Evolutionary conservation across 306 rosid genomes (phyloP).

Genomic region (Citrullus colocynthis): DNA sequence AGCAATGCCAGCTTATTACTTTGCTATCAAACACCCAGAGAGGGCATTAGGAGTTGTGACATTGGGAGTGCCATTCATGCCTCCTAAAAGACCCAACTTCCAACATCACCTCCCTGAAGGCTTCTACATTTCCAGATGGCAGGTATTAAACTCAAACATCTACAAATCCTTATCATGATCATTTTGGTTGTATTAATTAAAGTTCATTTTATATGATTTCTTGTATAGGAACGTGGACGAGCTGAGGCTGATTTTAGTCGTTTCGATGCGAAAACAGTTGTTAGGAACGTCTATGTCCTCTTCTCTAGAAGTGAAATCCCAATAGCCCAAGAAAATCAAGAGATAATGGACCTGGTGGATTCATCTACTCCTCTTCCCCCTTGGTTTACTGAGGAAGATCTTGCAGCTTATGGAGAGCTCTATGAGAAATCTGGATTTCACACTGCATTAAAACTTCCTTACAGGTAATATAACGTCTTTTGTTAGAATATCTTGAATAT

Average conservation of each 20-base stretch:
- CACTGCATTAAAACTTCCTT: constrained; percentile 61
- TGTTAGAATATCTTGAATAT: too few species aligned
- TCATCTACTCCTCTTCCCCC: constrained; percentile 57
- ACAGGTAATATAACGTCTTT: constrained; percentile 30
- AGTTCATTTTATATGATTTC: background rate
- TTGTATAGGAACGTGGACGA: constrained; percentile 51
- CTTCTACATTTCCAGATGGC: constrained; percentile 66
- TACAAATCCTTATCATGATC: too few species aligned
- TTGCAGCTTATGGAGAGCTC: constrained; percentile 40
- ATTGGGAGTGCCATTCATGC: constrained; percentile 47
- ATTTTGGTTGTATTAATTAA: background rate
- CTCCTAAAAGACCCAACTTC: constrained; percentile 20
- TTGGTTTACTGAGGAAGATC: constrained; percentile 77
- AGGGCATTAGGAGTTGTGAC: constrained; percentile 66
- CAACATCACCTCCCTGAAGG: constrained; percentile 46
- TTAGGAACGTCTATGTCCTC: constrained; percentile 58
- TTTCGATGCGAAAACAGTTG: constrained; percentile 47
- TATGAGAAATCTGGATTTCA: constrained; percentile 70
- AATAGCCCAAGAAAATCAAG: constrained; percentile 54
- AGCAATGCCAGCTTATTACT: constrained; percentile 29
- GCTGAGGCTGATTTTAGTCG: constrained; percentile 86
- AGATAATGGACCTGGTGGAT: constrained; percentile 82
- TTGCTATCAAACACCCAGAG: constrained; percentile 48
- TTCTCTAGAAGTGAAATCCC: constrained; percentile 69
- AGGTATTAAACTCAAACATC: constrained; percentile 10